Conservation (phyloP, 306 rosid species). For the Amphicarpaea edgeworthii region DNA sequence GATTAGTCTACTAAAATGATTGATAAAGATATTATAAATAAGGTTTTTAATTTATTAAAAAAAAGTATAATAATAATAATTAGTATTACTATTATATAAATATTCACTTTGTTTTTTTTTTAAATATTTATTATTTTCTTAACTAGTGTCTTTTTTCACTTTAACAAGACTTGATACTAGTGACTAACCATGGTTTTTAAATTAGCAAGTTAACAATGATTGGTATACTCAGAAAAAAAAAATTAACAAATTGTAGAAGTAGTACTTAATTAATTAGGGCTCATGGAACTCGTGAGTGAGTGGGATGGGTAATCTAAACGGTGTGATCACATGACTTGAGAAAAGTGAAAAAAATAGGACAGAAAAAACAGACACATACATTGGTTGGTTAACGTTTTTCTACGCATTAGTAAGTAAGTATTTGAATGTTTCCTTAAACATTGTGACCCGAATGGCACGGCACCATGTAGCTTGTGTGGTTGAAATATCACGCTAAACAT, state of each 20-base stretch:
- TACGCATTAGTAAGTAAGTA: neutral
- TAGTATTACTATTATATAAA: no score
- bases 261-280: neutral
- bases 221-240: neutral
- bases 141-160: no score
- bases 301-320: constrained; percentile 9
- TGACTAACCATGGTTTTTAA: neutral
- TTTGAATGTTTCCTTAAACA: constrained; percentile 1
- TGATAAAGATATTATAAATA: neutral
- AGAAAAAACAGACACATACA: neutral
- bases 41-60: neutral
- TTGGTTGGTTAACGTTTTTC: neutral
- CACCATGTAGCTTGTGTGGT: constrained; percentile 12
- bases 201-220: neutral
- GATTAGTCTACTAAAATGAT: neutral
- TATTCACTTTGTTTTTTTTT: no score
- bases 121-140: no score
- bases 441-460: constrained; percentile 31
- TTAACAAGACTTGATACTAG: neutral
- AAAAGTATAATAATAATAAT: neutral
- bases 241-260: neutral
- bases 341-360: constrained; percentile 4
- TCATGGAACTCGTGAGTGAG: constrained; percentile 25
- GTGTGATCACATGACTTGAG: constrained; percentile 25
- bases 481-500: neutral